Evolutionary conservation across 768 basidiomycete genomes (phyloP).

Genomic region (Mycena maculata): DNA sequence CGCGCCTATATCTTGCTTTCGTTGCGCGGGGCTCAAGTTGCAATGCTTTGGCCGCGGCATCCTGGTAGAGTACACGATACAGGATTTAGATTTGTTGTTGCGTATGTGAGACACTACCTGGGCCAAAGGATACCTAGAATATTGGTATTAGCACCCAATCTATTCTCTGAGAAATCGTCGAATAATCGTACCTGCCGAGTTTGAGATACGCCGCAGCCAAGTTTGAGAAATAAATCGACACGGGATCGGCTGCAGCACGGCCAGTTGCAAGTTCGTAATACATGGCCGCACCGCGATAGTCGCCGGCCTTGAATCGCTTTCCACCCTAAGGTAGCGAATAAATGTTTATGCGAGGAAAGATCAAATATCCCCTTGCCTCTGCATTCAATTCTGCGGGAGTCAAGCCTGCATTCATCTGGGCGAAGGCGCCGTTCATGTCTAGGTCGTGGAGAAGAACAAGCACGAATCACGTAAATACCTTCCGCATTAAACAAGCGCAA

Average conservation of each 20-base stretch:
- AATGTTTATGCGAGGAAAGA: no score
- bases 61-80: no score
- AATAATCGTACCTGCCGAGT: background rate
- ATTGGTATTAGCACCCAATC: background rate
- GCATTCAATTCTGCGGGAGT: no score
- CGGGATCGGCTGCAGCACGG: background rate
- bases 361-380: no score
- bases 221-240: slow-evolving; percentile 2
- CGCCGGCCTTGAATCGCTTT: slow-evolving; percentile 1
- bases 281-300: background rate
- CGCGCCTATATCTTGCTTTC: slow-evolving; percentile 13
- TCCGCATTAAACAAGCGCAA: no score
- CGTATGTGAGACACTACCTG: no score
- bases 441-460: no score
- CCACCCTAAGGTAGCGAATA: no score
- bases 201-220: slow-evolving; percentile 8
- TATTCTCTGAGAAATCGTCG: background rate
- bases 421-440: no score
- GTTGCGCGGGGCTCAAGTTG: background rate
- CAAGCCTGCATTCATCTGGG: no score
- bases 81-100: no score
- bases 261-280: background rate
- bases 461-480: no score
- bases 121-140: background rate
- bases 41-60: background rate